Conservation (phyloP, 2,329 filamentous ascomycete species). For the Metarhizium album region DNA sequence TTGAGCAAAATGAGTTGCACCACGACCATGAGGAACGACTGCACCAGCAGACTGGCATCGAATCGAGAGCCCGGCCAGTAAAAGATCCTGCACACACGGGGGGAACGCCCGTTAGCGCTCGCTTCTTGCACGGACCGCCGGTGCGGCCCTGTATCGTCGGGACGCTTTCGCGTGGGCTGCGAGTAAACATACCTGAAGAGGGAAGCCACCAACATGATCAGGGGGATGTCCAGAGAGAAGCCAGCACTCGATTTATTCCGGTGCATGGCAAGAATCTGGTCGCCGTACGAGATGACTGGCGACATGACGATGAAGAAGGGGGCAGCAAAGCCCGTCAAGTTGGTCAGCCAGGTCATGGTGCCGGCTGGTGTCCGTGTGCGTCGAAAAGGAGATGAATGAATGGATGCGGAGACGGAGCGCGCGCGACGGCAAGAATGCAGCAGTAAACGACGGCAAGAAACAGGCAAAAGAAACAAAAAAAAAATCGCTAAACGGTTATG, state of each 20-base stretch:
- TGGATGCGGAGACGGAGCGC: not conserved
- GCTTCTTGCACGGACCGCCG: not conserved
- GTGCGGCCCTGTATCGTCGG: too few species aligned
- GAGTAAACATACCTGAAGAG: conserved; percentile 42
- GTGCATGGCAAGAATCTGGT: conserved; percentile 57
- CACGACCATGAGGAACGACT: conserved; percentile 54
- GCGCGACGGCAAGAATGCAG: not conserved
- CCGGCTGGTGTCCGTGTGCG: conserved; percentile 2
- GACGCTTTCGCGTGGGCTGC: conserved; percentile 6
- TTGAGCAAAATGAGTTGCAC: conserved; percentile 56
- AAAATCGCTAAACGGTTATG: not conserved
- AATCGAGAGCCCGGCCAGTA: conserved; percentile 59
- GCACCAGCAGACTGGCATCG: conserved; percentile 51
- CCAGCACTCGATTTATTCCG: conserved; percentile 52
- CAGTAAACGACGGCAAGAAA: not conserved
- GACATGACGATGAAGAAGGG: conserved; percentile 54
- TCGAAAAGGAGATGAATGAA: not conserved
- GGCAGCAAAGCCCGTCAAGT: conserved; percentile 45
- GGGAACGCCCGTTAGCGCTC: not conserved
- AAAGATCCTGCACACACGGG: conserved; percentile 41
- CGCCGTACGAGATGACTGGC: conserved; percentile 53
- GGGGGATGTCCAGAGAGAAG: conserved; percentile 60
- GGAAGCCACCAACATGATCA: conserved; percentile 63
- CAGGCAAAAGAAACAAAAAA: not conserved
- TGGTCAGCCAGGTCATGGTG: conserved; percentile 32